Evolutionary conservation across 2,329 filamentous ascomycete species (phyloP), one percentile per base, ranked within the genome.

Genomic region (Pseudogymnoascus sp.): DNA sequence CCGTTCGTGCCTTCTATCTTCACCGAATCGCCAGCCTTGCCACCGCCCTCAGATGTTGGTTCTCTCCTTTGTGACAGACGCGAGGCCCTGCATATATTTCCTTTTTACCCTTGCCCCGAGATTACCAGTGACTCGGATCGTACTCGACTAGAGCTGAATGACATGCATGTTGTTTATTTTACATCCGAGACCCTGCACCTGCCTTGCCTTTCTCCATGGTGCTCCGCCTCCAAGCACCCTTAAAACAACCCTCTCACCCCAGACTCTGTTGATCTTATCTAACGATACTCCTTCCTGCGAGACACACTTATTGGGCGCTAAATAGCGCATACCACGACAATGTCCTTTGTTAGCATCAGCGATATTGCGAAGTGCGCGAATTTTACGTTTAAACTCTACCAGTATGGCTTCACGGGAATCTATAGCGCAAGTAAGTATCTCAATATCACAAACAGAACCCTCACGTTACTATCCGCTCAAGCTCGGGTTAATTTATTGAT

Each of bases 301-400:
- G 35, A 55, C 48, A 48, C 42, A 35, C n/a, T 55, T 55, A 55
- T 55, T 55, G 48, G 48, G 48, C 48, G 48, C 48, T 55, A 29
- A 55, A 55, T 55, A 55, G 48, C 48, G 48, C 48, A 33, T 55
- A 5, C 15, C 27, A 7, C 29, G 48, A 55, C 29, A 29, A 55
- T 55, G 48, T 55, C 48, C 8, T 17, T 55, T 17, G 9, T 55
- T 55, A 55, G 27, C 48, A 55, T 55, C 17, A 33, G 48, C 27
- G 48, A 55, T 17, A 55, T 55, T 33, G 29, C 5, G 9, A 55
- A 55, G 29, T 55, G 48, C 15, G 48, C 48, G 15, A 55, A 55
- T 12, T 55, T 55, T 17, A 35, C 48, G 29, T 21, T 33, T 33
- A 33, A 55, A 9, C 10, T 55, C 48, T 55, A 55, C 10, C 48